These are phyloP conservation scores for Mikania micrantha DNA, from an alignment of 129 eudicot species.

Conservation along the genomic window DNA sequence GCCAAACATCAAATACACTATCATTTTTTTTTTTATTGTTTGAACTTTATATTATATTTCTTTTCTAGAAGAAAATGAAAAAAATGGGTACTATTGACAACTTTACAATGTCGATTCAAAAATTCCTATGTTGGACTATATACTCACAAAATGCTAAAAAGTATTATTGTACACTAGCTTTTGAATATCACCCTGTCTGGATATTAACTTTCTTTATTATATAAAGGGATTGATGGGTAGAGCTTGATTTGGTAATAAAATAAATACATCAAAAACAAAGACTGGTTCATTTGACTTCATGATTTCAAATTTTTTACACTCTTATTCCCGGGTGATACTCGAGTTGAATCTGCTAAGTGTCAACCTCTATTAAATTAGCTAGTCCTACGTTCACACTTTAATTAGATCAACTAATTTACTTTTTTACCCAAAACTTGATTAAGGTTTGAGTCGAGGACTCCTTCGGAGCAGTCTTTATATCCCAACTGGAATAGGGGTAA, in stretches of 20 bases:
- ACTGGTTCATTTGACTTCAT: background rate
- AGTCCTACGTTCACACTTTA: too few relatives aligned
- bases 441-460: too few relatives aligned
- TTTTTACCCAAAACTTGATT: background rate
- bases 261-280: background rate
- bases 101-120: background rate
- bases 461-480: too few relatives aligned
- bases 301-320: too few relatives aligned
- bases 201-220: background rate
- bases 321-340: too few relatives aligned
- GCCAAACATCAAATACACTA: too few relatives aligned
- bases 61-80: background rate
- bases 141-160: background rate
- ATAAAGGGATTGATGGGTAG: background rate
- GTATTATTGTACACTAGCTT: too few relatives aligned
- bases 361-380: too few relatives aligned
- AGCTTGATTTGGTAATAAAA: background rate
- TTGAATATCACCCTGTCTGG: background rate
- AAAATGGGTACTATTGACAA: background rate
- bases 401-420: background rate
- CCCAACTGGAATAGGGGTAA: too few relatives aligned
- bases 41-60: too few relatives aligned
- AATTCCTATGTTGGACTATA: background rate
- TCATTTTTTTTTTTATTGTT: too few relatives aligned
- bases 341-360: too few relatives aligned